These are phyloP conservation scores for Acanthamoeba culbertsoni DNA, from an alignment of 208 protist species.

Conservation along the genomic window DNA sequence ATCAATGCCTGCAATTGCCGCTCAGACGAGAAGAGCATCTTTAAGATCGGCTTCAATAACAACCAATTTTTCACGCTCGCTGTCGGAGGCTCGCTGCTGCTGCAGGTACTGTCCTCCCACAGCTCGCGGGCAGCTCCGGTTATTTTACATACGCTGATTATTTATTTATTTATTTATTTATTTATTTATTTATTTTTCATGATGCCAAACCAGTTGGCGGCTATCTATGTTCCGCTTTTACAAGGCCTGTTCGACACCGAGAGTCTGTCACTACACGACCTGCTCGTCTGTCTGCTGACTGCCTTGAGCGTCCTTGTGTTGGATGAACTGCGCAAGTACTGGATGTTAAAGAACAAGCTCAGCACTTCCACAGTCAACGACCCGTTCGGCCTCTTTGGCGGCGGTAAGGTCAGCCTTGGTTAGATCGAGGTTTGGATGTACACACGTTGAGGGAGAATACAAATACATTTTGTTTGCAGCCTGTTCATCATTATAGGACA, in stretches of 20 bases:
- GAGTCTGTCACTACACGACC: slow-evolving; percentile 3
- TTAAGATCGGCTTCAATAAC: slow-evolving; percentile 72
- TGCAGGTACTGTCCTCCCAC: not conserved
- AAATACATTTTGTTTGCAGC: too few species aligned
- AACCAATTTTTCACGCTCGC: slow-evolving; percentile 70
- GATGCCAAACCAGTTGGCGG: slow-evolving; percentile 64
- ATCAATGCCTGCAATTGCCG: slow-evolving; percentile 80
- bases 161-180: not conserved
- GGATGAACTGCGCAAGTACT: slow-evolving; percentile 56
- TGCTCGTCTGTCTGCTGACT: not conserved
- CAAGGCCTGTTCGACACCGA: slow-evolving; percentile 74
- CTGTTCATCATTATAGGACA: too few species aligned
- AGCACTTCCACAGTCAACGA: not conserved
- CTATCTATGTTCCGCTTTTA: slow-evolving; percentile 73
- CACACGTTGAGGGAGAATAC: too few species aligned
- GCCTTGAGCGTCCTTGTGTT: not conserved
- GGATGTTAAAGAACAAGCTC: not conserved
- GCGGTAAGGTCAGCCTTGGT: not conserved
- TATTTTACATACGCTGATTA: not conserved
- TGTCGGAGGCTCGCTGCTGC: slow-evolving; percentile 53
- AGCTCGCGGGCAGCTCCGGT: not conserved
- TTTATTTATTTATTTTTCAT: not conserved
- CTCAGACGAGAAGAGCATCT: slow-evolving; percentile 69
- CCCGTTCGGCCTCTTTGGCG: slow-evolving; percentile 11
- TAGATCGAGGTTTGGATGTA: too few species aligned